These are phyloP conservation scores for Lentinus brumalis DNA, from an alignment of 768 basidiomycete genomes.

Conservation along the genomic window DNA sequence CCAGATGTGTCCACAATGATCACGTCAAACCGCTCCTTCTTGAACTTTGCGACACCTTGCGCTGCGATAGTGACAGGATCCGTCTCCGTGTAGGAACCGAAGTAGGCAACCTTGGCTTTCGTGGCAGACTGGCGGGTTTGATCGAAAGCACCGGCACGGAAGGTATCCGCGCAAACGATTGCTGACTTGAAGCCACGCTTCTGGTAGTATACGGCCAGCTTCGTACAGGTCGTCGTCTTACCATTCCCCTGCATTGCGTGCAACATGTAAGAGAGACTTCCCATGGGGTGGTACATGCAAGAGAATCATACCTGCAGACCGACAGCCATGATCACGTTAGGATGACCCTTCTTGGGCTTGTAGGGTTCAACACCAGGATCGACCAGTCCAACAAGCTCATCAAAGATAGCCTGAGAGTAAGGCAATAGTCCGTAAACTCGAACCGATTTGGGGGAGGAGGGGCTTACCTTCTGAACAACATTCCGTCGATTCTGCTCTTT, in stretches of 20 bases:
- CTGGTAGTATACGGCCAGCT: constrained; percentile 96
- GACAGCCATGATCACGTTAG: constrained; percentile 96
- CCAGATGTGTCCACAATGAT: constrained; percentile 99
- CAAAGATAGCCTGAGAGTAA: constrained; percentile 78
- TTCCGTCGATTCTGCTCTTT: constrained; percentile 84
- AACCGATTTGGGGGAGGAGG: too few species aligned
- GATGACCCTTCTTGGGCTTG: constrained; percentile 93
- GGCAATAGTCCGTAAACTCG: neutral
- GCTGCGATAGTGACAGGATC: constrained; percentile 95
- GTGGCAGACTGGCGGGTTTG: constrained; percentile 98
- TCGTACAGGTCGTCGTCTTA: constrained; percentile 99
- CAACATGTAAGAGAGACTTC: neutral
- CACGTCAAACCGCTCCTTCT: constrained; percentile 97
- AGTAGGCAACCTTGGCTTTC: constrained; percentile 98
- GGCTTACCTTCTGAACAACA: constrained; percentile 86
- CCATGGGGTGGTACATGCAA: neutral
- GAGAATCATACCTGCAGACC: constrained; percentile 75
- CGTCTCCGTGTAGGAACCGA: constrained; percentile 98
- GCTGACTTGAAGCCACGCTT: constrained; percentile 95
- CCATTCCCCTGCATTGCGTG: constrained; percentile 75
- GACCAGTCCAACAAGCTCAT: constrained; percentile 92
- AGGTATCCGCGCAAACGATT: constrained; percentile 98
- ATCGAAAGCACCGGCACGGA: constrained; percentile 99
- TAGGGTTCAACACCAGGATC: constrained; percentile 96
- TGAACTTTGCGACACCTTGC: constrained; percentile 95